These are phyloP conservation scores for Gossypium herbaceum DNA, from an alignment of 345 rosid species.

Conservation along the genomic window DNA sequence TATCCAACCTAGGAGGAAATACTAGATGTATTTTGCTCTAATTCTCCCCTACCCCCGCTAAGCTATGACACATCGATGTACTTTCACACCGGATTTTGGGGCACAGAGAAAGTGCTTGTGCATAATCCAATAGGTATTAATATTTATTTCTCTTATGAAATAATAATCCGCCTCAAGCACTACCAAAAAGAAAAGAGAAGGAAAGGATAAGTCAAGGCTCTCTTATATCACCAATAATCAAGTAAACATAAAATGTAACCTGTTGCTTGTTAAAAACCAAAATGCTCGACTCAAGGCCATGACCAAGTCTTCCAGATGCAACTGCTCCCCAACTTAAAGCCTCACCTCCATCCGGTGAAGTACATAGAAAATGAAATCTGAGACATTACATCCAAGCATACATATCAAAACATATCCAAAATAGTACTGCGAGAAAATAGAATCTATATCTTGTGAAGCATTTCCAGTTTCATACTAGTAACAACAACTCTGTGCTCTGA, in stretches of 20 bases:
- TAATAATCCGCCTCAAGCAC: not conserved
- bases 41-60: not conserved
- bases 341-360: slow-evolving; percentile 59
- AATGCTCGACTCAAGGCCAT: slow-evolving; percentile 67
- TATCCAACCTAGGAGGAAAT: no score
- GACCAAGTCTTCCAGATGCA: slow-evolving; percentile 87
- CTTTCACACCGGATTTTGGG: not conserved
- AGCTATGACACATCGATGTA: not conserved
- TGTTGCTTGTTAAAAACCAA: slow-evolving; percentile 60
- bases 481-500: slow-evolving; percentile 82
- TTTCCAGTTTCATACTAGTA: slow-evolving; percentile 51
- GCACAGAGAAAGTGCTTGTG: not conserved
- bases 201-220: slow-evolving; percentile 1
- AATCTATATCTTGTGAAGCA: slow-evolving; percentile 17
- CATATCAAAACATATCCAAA: slow-evolving; percentile 5
- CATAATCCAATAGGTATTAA: not conserved
- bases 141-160: not conserved
- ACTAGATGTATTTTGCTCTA: no score
- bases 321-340: slow-evolving; percentile 93
- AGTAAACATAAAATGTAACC: slow-evolving; percentile 37
- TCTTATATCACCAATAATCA: slow-evolving; percentile 6
- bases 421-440: not conserved
- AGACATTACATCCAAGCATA: slow-evolving; percentile 7
- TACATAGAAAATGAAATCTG: slow-evolving; percentile 17
- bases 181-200: not conserved